Base-by-base conservation (phyloP, 352 stramenopile species). In the Phytophthora tentaculata region DNA sequence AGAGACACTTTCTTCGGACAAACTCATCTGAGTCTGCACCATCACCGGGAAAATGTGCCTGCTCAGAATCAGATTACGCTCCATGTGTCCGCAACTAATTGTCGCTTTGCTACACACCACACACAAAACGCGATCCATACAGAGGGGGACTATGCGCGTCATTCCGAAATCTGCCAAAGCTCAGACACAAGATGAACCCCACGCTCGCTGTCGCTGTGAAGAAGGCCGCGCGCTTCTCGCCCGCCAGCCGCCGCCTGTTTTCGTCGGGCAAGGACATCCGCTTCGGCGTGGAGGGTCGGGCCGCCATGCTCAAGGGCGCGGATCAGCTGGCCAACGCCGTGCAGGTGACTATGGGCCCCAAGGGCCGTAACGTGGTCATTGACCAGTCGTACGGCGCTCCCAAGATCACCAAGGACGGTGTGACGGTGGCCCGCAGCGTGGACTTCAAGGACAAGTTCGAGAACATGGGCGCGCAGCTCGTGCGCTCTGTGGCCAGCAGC, bases 331-430 rank as follows among this genome's bases (percentile, higher is more conserved):
- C 98, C 16, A 98, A 99, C 86, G 97, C 98, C 67, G 98, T 99
- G 60, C 96, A 99, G 84, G 97, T 99, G 52, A 99, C 98, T 44
- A 91, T 99, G 71, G 98, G 98, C 56, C 98, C 98, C 32, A 99
- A 99, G 86, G 98, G 98, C 74, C 96, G 98, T 67, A 99, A 99
- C 86, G 98, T 98, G 35, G 98, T 99, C 56, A 98, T 99, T 72
- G 97, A 99, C 66, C 98, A 99, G 88, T 94, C 96, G 56, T 88
- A 89, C 57, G 88, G 86, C 56, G 78, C 84, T 6, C 84, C 83
- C 26, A 92, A 88, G 77, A 91, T 94, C 69, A 93, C 86, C 56
- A 91, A 94, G 71, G 88, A 94, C 61, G 80, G 81, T 37, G 84
- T 90, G 50, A 93, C 86, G 17, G 81, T 92, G 45, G 84, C 80